Base-by-base conservation (phyloP, 2,329 filamentous ascomycete genomes). In the Scedosporium aurantiacum region DNA sequence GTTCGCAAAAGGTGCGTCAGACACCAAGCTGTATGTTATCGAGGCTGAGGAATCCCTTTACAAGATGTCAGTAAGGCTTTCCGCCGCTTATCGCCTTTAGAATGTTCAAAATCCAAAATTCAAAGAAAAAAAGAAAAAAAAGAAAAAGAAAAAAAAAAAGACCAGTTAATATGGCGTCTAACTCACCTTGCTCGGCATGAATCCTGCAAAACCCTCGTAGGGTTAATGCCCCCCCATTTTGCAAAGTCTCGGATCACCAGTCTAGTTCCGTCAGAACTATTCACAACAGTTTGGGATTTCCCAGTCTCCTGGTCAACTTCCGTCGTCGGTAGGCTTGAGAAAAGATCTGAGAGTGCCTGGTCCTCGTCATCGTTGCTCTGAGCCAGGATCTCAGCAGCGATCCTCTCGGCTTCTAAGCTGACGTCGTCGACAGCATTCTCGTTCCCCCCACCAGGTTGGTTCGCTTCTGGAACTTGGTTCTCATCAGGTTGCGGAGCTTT, bases 181-280 rank as follows among this genome's bases (percentile, higher is more conserved):
- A 68, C 71, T 66, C 72, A 88, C 87, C 87, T 87, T 64, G 91
- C 84, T 67, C 88, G 87, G 71, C 92, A 95, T n/a, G 90, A 84
- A 71, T 97, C 92, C 71, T 97, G 91, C 12, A 97, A 75, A 28
- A 90, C 80, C 65, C 88, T 82, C 64, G 85, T 83, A 16, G 93
- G 92, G 66, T 78, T 89, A 32, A 96, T 74, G 6, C 93, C 92
- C 14, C 83, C 82, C 78, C 85, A 86, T 71, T 90, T 91, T 1
- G 90, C 91, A 78, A 97, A 97, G 68, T 97, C 88, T 52, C 89
- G 81, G 57, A 96, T 81, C 1, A 77, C 80, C 3, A 91, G 73
- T 62, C 81, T 84, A 5, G 76, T 70, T 1, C 83, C 80, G 65
- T 82, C 72, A 61, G 75, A 66, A 56, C 77, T 75, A 67, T 79